Conservation (phyloP, 2,329 filamentous ascomycete genomes). For the Bertia moriformis region DNA sequence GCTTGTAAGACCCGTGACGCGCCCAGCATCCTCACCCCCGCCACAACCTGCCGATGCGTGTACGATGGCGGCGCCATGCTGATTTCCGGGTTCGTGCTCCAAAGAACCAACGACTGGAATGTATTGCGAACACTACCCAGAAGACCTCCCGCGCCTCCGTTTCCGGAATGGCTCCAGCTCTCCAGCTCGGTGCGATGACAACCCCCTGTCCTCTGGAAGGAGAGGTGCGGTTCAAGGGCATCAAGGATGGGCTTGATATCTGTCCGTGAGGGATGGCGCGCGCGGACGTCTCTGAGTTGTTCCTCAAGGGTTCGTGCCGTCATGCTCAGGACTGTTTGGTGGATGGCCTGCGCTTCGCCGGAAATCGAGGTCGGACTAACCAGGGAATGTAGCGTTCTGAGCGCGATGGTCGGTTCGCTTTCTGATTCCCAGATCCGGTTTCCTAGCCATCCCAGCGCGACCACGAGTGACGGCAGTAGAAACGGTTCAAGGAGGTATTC, state of each 20-base stretch:
- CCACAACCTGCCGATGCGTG: constrained; percentile 32
- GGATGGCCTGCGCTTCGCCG: constrained; percentile 43
- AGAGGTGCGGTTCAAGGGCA: constrained; percentile 29
- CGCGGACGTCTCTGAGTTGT: constrained; percentile 32
- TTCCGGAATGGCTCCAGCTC: constrained; percentile 28
- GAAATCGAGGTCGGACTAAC: constrained; percentile 40
- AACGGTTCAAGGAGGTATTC: constrained; percentile 53
- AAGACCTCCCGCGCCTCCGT: constrained; percentile 27
- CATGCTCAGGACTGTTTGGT: constrained; percentile 41
- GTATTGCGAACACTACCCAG: constrained; percentile 29
- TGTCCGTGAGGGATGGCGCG: constrained; percentile 28
- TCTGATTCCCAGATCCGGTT: constrained; percentile 36
- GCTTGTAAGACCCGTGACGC: constrained; percentile 17
- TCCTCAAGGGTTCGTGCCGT: constrained; percentile 32
- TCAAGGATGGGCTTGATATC: constrained; percentile 37
- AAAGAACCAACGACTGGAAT: constrained; percentile 33
- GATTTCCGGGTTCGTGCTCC: constrained; percentile 32
- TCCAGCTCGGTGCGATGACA: constrained; percentile 31
- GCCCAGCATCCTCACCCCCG: constrained; percentile 19
- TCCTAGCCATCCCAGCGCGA: constrained; percentile 42
- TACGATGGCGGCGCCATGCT: constrained; percentile 36
- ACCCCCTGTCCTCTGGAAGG: constrained; percentile 30
- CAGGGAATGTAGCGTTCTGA: constrained; percentile 39
- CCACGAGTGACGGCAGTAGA: constrained; percentile 42
- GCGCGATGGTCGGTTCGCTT: constrained; percentile 31